These are phyloP conservation scores for Lachnellula suecica DNA, from an alignment of 2,329 filamentous ascomycete species.

Conservation along the genomic window DNA sequence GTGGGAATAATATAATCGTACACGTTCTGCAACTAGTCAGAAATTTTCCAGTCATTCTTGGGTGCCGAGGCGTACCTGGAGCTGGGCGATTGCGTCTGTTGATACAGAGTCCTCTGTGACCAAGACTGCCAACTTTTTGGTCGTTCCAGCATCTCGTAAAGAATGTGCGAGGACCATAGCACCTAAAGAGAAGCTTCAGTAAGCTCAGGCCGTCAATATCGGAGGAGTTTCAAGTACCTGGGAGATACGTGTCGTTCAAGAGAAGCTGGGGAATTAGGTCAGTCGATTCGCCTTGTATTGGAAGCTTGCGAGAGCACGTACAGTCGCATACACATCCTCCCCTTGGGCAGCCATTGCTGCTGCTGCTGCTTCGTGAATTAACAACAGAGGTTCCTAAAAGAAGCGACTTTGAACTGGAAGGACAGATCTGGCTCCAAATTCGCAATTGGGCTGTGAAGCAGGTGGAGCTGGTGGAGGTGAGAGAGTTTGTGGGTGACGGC, in stretches of 20 bases:
- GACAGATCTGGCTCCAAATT: background rate
- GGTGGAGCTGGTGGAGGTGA: background rate
- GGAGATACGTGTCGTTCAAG: slow-evolving; percentile 87
- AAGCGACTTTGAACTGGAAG: background rate
- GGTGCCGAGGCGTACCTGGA: slow-evolving; percentile 58
- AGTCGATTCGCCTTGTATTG: slow-evolving; percentile 7
- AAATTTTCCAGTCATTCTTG: background rate
- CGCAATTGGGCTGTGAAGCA: background rate
- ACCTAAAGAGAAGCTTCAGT: slow-evolving; percentile 51
- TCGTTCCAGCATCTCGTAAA: slow-evolving; percentile 83
- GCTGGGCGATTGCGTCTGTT: slow-evolving; percentile 70
- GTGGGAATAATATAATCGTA: slow-evolving; percentile 91
- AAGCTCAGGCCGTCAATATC: slow-evolving; percentile 13
- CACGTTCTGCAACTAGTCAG: slow-evolving; percentile 55
- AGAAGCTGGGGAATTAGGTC: slow-evolving; percentile 66
- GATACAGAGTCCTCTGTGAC: slow-evolving; percentile 80
- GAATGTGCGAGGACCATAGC: slow-evolving; percentile 94
- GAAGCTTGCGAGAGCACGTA: slow-evolving; percentile 32
- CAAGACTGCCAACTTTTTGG: slow-evolving; percentile 81
- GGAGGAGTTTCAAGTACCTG: slow-evolving; percentile 58
- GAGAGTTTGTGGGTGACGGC: background rate
- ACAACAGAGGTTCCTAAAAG: background rate
- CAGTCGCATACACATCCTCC: slow-evolving; percentile 67
- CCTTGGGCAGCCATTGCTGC: slow-evolving; percentile 41
- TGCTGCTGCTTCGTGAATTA: slow-evolving; percentile 10